A percentile compares a stretch with the other conserved stretches of the same genome.
Evolutionary conservation across 106 monocot genomes (phyloP).

Genomic region (Vanilla planifolia): DNA sequence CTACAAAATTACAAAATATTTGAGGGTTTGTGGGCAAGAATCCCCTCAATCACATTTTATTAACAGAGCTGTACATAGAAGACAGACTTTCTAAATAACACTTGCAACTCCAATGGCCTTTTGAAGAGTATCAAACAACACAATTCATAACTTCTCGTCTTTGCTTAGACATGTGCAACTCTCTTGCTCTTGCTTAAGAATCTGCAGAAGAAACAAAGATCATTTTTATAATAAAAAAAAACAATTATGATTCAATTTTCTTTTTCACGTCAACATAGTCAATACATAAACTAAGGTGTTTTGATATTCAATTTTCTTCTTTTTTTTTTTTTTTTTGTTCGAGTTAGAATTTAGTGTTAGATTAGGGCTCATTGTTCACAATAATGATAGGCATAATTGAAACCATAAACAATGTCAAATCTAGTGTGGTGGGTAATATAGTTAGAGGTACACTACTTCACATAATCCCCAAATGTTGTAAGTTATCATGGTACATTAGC

Average conservation of each 20-base stretch:
- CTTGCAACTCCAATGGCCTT: background rate
- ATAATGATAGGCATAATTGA: too few relatives aligned
- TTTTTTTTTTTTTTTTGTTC: background rate
- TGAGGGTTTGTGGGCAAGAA: background rate
- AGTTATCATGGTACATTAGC: too few relatives aligned
- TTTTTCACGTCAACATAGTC: background rate
- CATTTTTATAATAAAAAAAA: background rate
- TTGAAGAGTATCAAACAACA: background rate
- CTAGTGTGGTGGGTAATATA: too few relatives aligned
- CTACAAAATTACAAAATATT: background rate
- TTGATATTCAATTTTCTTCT: background rate
- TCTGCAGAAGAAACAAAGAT: constrained; percentile 1
- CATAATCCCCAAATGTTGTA: too few relatives aligned
- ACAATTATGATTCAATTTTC: background rate
- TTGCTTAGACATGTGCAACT: constrained; percentile 9
- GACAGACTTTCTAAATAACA: background rate
- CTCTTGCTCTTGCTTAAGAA: constrained; percentile 5
- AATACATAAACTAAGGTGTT: background rate
- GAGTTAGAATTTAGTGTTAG: too few relatives aligned
- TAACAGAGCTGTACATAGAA: too few relatives aligned
- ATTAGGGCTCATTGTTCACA: background rate
- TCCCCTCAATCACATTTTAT: background rate
- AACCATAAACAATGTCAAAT: too few relatives aligned
- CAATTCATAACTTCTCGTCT: background rate
- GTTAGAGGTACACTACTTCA: too few relatives aligned